Base-by-base conservation (phyloP, 805 yeast genomes). In the Hanseniaspora pseudoguilliermondii region DNA sequence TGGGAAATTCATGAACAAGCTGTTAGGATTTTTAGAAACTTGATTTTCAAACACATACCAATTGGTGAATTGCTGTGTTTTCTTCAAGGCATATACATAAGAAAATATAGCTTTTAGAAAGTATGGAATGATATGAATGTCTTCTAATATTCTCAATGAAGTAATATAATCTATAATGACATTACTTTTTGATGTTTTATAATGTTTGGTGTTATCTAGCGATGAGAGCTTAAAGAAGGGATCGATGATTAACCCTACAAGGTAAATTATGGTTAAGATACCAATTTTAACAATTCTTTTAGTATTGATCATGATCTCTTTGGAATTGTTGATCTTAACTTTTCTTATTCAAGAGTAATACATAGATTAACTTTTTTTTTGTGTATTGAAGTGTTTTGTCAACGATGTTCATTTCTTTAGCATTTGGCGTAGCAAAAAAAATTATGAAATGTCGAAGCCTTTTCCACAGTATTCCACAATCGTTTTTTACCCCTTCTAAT, bases 21-120 rank as follows among this genome's bases (percentile, higher is more conserved):
- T 73, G 59, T 80, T 41, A 5, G 84, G 80, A 59, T 77, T 63
- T 55, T 69, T 66, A 27, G 63, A 55, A 3, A 75, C 89, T n/a
- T 76, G 68, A 29, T 69, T 60, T 61, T 84, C 95, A 61, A 88
- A 80, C 18, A 70, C 60, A 65, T 86, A 83, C 89, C 93, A 88
- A 62, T 77, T 76, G 61, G 82, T 81, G 53, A 82, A 65, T 47
- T 60, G 65, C 29, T 64, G 65, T 27, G 60, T 64, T 40, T 57
- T 61, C 10, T 65, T 63, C 41, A 50, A 23, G 9, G 62, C 54
- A 54, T 62, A 51, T 34, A 63, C 66, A 60, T 75, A 82, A 2
- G 73, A 73, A 13, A 73, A 57, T 4, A 75, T 75, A 35, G 67
- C 65, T 35, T 67, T 63, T 15, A 76, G 57, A 34, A 75, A 74